Conservation (phyloP, 371 early-diverging fungal species). For the Apophysomyces variabilis region DNA sequence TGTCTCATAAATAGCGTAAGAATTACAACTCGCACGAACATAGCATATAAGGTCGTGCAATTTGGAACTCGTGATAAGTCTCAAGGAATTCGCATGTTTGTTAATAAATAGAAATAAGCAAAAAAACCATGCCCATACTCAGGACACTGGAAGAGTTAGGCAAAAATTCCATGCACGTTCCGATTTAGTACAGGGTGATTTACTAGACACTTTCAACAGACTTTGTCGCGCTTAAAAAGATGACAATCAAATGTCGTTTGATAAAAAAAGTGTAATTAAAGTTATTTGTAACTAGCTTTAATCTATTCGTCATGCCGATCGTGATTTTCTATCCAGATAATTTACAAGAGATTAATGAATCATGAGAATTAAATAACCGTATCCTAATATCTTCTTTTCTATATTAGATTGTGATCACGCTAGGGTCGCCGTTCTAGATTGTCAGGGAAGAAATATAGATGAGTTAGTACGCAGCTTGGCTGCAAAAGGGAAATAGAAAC, state of each 20-base stretch:
- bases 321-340: neutral
- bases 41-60: no score
- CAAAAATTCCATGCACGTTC: no score
- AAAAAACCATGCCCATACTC: no score
- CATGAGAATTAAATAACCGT: conserved; percentile 9
- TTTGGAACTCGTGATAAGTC: no score
- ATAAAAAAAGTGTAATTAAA: neutral
- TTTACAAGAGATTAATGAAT: neutral
- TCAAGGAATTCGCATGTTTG: no score
- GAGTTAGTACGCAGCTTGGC: neutral
- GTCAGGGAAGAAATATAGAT: no score
- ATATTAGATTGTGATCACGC: conserved; percentile 34
- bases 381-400: neutral
- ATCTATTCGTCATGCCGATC: conserved; percentile 5
- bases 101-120: no score
- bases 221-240: neutral
- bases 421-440: conserved; percentile 45
- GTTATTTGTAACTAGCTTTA: neutral
- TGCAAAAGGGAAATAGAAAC: neutral
- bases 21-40: no score
- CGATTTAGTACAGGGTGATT: no score
- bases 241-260: neutral
- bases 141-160: no score
- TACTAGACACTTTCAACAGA: no score
- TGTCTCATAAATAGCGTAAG: no score